Conservation (phyloP, 1,284 basidiomycete genomes). For the Moniliella sp. region DNA sequence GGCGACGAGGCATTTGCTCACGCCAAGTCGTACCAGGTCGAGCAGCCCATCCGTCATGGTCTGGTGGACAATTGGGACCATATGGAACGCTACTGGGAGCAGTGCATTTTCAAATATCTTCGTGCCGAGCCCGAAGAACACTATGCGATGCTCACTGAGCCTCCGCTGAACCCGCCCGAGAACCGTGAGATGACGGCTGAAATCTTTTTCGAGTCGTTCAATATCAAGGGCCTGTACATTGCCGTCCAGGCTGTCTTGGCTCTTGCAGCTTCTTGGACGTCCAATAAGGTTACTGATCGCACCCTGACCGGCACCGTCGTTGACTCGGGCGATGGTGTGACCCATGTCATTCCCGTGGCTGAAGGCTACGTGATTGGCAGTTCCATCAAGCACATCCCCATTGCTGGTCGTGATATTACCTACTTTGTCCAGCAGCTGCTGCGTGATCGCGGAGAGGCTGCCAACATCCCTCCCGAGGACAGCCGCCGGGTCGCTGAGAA, state of each 20-base stretch:
- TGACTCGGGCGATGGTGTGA: constrained; percentile 95
- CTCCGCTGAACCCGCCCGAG: constrained; percentile 90
- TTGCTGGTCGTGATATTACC: constrained; percentile 88
- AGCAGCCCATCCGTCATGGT: constrained; percentile 91
- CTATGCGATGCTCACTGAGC: constrained; percentile 90
- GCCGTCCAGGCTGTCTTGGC: constrained; percentile 98
- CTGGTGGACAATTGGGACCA: constrained; percentile 99
- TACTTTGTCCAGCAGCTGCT: constrained; percentile 90
- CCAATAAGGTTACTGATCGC: constrained; percentile 70
- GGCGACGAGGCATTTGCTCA: constrained; percentile 92
- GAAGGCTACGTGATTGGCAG: constrained; percentile 98
- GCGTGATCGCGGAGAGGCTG: constrained; percentile 84
- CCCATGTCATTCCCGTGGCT: constrained; percentile 79
- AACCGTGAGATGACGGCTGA: constrained; percentile 97
- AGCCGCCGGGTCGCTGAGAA: constrained; percentile 72
- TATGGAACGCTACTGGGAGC: constrained; percentile 99
- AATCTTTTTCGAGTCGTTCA: constrained; percentile 99
- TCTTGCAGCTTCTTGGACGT: constrained; percentile 89
- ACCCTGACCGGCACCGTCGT: constrained; percentile 93
- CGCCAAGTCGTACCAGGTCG: constrained; percentile 67
- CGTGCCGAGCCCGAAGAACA: constrained; percentile 96
- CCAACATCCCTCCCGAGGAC: constrained; percentile 77
- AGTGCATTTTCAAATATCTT: constrained; percentile 98
- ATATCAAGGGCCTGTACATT: constrained; percentile 91
- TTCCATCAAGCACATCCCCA: constrained; percentile 96